Evolutionary conservation across 1,139 yeast species (phyloP).

Genomic region (Hemisphaericaspora xylanilytica): DNA sequence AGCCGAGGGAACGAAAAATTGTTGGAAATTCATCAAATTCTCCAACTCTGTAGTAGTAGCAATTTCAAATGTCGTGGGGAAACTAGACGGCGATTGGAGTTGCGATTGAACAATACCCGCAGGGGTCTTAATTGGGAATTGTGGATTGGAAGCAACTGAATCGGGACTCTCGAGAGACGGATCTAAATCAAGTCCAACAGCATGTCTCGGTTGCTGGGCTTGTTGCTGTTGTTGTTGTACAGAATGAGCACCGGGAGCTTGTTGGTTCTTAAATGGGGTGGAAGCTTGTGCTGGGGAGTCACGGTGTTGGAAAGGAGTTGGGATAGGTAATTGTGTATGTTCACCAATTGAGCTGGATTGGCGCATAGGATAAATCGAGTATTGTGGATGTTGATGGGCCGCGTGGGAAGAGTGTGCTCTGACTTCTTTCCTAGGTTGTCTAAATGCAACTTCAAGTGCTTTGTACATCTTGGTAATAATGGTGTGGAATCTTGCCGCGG

Average conservation of each 20-base stretch:
- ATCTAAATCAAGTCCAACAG: neutral
- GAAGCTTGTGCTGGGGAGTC: neutral
- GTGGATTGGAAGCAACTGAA: slow-evolving; percentile 3
- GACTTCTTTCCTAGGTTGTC: slow-evolving; percentile 1
- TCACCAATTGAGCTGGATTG: neutral
- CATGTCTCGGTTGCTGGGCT: neutral
- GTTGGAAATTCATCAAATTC: slow-evolving; percentile 20
- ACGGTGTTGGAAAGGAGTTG: slow-evolving; percentile 2
- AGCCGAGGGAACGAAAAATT: slow-evolving; percentile 19
- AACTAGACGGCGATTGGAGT: slow-evolving; percentile 3
- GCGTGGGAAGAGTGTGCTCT: too few relatives aligned
- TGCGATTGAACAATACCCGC: slow-evolving; percentile 6
- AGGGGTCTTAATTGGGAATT: slow-evolving; percentile 1
- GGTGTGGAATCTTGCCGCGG: slow-evolving; percentile 9
- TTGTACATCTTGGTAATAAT: slow-evolving; percentile 10
- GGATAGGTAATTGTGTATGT: neutral
- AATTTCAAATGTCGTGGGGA: slow-evolving; percentile 7
- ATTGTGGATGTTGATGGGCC: neutral
- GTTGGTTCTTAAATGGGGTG: neutral
- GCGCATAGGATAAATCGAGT: neutral
- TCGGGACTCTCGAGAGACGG: slow-evolving; percentile 4
- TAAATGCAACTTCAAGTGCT: slow-evolving; percentile 9
- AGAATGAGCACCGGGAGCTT: neutral
- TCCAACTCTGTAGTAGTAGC: slow-evolving; percentile 14
- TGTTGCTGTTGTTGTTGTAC: neutral